phyloP scores from a whole-genome alignment of 208 protist genomes.

The Acanthamoeba lugdunensis region DNA sequence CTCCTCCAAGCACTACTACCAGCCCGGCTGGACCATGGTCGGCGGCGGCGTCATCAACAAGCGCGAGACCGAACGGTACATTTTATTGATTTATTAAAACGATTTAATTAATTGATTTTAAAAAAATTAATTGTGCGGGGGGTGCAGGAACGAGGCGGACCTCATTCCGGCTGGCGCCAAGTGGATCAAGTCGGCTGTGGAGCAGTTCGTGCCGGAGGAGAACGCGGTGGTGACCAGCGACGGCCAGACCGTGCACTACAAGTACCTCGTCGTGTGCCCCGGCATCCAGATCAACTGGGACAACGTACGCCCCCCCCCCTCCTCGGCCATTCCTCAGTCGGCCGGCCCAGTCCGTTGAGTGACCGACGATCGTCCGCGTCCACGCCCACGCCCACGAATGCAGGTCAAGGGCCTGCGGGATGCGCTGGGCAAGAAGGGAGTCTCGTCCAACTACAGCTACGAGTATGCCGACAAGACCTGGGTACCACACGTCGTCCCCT shows the following conservation, averaged over 20 bases:
- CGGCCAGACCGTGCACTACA: slow-evolving; percentile 80
- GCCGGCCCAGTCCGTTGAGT: too few species aligned
- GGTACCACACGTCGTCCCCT: too few species aligned
- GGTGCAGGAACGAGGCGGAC: slow-evolving; percentile 27
- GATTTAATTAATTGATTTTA: too few species aligned
- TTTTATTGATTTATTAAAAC: not conserved
- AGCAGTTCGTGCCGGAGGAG: slow-evolving; percentile 72
- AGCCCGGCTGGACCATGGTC: slow-evolving; percentile 85
- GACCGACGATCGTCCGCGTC: not conserved
- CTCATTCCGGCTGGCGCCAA: slow-evolving; percentile 77
- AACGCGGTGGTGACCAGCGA: slow-evolving; percentile 71
- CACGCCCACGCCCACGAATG: not conserved
- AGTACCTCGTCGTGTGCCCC: slow-evolving; percentile 80
- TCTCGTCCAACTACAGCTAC: slow-evolving; percentile 82
- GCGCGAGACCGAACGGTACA: slow-evolving; percentile 9
- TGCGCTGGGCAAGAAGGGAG: slow-evolving; percentile 79
- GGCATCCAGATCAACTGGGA: slow-evolving; percentile 82
- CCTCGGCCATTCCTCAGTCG: too few species aligned
- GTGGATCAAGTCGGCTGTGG: slow-evolving; percentile 69
- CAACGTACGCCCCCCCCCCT: slow-evolving; percentile 2
- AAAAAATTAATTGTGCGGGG: not conserved
- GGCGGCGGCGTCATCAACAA: slow-evolving; percentile 80
- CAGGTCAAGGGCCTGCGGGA: slow-evolving; percentile 78
- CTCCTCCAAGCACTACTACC: slow-evolving; percentile 83
- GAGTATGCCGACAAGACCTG: slow-evolving; percentile 79